phyloP scores from a whole-genome alignment of 306 rosid genomes.

The Lithocarpus polystachyus region DNA sequence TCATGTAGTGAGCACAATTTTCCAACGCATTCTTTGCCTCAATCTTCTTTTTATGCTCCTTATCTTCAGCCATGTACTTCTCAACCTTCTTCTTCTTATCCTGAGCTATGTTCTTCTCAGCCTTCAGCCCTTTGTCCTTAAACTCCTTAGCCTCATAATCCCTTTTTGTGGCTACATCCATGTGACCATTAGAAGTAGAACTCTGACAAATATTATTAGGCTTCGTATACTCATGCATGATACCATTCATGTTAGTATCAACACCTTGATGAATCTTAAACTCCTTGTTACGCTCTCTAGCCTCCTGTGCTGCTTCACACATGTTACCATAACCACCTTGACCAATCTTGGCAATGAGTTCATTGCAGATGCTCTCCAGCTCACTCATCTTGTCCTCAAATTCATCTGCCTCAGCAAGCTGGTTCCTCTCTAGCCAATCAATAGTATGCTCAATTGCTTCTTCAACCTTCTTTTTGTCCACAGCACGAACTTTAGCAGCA shows the following conservation, averaged over 20 bases:
- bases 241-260: too few relatives aligned
- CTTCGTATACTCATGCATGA: neutral
- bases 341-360: conserved; percentile 41
- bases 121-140: too few relatives aligned
- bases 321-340: conserved; percentile 36
- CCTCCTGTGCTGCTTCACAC: conserved; percentile 13
- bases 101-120: too few relatives aligned
- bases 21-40: conserved; percentile 11
- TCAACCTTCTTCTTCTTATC: neutral
- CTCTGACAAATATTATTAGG: too few relatives aligned
- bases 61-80: neutral
- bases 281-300: too few relatives aligned
- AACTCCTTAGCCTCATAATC: too few relatives aligned
- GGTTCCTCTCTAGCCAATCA: conserved; percentile 46
- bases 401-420: conserved; percentile 46
- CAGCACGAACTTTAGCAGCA: conserved; percentile 39
- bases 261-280: too few relatives aligned
- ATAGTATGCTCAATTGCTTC: conserved; percentile 50
- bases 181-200: too few relatives aligned
- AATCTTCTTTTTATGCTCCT: neutral
- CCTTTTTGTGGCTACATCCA: too few relatives aligned
- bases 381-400: conserved; percentile 45
- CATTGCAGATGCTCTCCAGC: conserved; percentile 52
- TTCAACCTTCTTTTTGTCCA: conserved; percentile 48
- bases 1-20: conserved; percentile 5